Conservation (phyloP, 805 yeast species). For the Jamesozyma lodderae region DNA sequence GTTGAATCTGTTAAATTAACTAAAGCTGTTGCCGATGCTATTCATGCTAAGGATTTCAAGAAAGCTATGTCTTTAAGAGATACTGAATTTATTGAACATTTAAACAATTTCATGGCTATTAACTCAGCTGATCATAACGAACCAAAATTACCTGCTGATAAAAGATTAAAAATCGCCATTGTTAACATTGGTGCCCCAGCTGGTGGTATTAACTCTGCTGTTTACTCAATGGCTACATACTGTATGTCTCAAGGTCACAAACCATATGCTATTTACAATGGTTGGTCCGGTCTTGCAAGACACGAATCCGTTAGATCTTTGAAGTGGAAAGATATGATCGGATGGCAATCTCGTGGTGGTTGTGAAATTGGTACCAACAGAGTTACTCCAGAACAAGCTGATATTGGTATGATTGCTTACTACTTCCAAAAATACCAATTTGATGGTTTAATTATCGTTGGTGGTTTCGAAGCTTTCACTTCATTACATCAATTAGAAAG, state of each 20-base stretch:
- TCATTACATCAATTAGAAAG: slow-evolving; percentile 57
- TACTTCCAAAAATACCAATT: slow-evolving; percentile 58
- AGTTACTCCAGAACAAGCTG: slow-evolving; percentile 53
- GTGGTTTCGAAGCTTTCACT: slow-evolving; percentile 77
- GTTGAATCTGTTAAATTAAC: slow-evolving; percentile 68
- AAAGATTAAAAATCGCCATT: slow-evolving; percentile 57
- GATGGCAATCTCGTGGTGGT: slow-evolving; percentile 70
- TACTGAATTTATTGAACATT: slow-evolving; percentile 57
- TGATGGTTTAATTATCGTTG: slow-evolving; percentile 65
- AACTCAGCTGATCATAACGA: slow-evolving; percentile 60
- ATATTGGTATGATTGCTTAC: slow-evolving; percentile 63
- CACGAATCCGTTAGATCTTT: slow-evolving; percentile 53
- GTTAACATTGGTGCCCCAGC: slow-evolving; percentile 77
- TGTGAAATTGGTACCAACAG: slow-evolving; percentile 78
- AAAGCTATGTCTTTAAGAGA: slow-evolving; percentile 66
- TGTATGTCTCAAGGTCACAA: slow-evolving; percentile 70
- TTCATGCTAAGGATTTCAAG: slow-evolving; percentile 54
- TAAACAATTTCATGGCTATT: slow-evolving; percentile 52
- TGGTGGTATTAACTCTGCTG: slow-evolving; percentile 72
- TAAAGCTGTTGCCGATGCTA: slow-evolving; percentile 63
- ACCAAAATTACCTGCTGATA: slow-evolving; percentile 45
- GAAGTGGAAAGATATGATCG: slow-evolving; percentile 60
- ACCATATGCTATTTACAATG: slow-evolving; percentile 63
- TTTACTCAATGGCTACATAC: slow-evolving; percentile 62
- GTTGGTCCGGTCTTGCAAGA: slow-evolving; percentile 61